phyloP scores from a whole-genome alignment of 2,329 filamentous ascomycete species.

The Plectosphaerella plurivora region DNA sequence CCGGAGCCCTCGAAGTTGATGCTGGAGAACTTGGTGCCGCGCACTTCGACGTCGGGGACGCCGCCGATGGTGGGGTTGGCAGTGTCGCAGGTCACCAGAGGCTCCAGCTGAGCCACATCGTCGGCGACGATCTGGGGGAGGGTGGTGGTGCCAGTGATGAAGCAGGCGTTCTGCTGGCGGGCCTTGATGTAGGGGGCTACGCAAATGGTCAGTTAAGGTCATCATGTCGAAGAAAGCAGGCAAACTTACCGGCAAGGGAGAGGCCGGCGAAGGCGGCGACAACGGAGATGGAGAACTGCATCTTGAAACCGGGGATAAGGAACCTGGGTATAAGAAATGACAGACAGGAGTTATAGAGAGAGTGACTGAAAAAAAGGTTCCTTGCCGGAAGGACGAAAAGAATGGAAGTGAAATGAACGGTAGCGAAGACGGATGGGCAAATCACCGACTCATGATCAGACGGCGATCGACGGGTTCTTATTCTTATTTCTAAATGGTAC shows the following conservation, averaged over 20 bases:
- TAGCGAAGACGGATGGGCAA: neutral
- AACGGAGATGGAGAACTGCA: constrained; percentile 10
- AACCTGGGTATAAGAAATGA: neutral
- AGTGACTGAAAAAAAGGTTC: neutral
- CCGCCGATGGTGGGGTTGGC: constrained; percentile 41
- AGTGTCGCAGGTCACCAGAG: constrained; percentile 43
- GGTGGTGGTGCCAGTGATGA: constrained; percentile 43
- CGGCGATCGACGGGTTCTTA: neutral
- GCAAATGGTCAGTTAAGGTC: neutral
- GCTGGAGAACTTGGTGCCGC: constrained; percentile 42
- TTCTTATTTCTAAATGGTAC: neutral
- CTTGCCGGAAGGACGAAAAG: constrained; percentile 2
- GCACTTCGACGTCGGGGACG: constrained; percentile 54
- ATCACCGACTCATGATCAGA: neutral
- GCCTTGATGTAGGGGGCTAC: constrained; percentile 11
- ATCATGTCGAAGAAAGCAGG: neutral
- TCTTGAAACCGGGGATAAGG: constrained; percentile 5
- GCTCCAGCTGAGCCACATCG: constrained; percentile 34
- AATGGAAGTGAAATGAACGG: constrained; percentile 1
- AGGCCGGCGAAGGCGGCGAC: constrained; percentile 8
- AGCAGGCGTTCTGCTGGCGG: constrained; percentile 39
- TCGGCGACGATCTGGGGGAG: constrained; percentile 47
- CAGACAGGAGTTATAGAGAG: neutral
- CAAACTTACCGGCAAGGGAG: constrained; percentile 7
- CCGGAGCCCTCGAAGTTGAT: constrained; percentile 51